Percentiles rank a stretch among this genome's conserved stretches.
phyloP scores from a whole-genome alignment of 805 yeast species.

The Wickerhamiella parazyma region DNA sequence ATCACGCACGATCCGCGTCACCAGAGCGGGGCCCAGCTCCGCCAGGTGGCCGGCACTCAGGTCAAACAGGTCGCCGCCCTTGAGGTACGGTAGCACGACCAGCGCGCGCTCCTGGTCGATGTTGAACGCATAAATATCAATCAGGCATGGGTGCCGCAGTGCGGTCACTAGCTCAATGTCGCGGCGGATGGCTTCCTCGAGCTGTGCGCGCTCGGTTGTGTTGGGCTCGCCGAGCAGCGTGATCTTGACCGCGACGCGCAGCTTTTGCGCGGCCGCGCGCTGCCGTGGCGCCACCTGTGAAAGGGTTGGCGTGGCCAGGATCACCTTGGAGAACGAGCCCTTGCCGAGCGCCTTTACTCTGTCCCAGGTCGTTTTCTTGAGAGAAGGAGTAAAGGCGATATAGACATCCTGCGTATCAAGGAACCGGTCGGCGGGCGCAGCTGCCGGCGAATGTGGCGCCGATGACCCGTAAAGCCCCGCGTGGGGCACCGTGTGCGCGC shows the following conservation, averaged over 20 bases:
- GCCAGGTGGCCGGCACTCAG: slow-evolving; percentile 37
- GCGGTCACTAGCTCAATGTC: slow-evolving; percentile 44
- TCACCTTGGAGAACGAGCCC: slow-evolving; percentile 31
- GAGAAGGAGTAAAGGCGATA: slow-evolving; percentile 20
- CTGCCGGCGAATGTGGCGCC: background rate
- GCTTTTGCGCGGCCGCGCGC: slow-evolving; percentile 14
- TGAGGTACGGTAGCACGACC: slow-evolving; percentile 60
- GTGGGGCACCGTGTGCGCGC: no score
- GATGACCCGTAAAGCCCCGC: no score
- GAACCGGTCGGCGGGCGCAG: slow-evolving; percentile 4
- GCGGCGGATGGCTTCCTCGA: slow-evolving; percentile 52
- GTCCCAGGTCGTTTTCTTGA: slow-evolving; percentile 22
- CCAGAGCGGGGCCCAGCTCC: slow-evolving; percentile 34
- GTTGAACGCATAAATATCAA: slow-evolving; percentile 35
- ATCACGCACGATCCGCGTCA: slow-evolving; percentile 58
- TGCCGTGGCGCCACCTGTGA: slow-evolving; percentile 24
- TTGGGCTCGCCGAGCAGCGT: slow-evolving; percentile 31
- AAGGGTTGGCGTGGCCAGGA: slow-evolving; percentile 26
- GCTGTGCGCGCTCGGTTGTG: slow-evolving; percentile 34
- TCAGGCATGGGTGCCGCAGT: slow-evolving; percentile 56
- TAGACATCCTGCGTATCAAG: slow-evolving; percentile 11
- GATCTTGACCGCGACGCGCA: slow-evolving; percentile 59
- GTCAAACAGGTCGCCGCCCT: slow-evolving; percentile 76
- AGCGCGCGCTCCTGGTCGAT: slow-evolving; percentile 28
- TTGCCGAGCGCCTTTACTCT: slow-evolving; percentile 26